These are phyloP conservation scores for Annulohypoxylon stygium DNA, from an alignment of 495 filamentous ascomycete species.

Conservation along the genomic window DNA sequence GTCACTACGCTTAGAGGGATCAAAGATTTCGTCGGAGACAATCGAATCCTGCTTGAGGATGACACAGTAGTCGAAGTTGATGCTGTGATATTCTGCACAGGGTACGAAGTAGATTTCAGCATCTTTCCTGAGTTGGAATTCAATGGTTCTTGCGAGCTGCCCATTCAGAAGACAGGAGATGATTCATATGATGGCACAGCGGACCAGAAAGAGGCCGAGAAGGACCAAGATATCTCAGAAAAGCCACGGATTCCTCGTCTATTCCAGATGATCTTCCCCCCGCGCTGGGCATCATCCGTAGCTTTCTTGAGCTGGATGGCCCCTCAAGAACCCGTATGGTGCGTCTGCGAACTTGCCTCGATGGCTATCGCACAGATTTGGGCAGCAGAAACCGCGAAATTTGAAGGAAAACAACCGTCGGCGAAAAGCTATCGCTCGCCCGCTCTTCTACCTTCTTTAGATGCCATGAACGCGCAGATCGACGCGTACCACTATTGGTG, in stretches of 20 bases:
- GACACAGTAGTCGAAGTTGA: slow-evolving; percentile 43
- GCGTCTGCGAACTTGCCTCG: slow-evolving; percentile 42
- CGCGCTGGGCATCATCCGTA: slow-evolving; percentile 39
- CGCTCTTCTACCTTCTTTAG: slow-evolving; percentile 38
- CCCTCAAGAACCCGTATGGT: slow-evolving; percentile 33
- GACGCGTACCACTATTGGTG: slow-evolving; percentile 44
- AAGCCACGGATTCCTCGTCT: slow-evolving; percentile 39
- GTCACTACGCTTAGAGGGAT: slow-evolving; percentile 40
- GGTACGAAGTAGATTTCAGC: slow-evolving; percentile 44
- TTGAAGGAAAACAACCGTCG: not conserved
- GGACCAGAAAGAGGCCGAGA: slow-evolving; percentile 2
- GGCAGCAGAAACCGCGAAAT: slow-evolving; percentile 29
- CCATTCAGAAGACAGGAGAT: slow-evolving; percentile 19
- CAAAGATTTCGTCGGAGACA: slow-evolving; percentile 33
- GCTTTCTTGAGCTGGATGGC: slow-evolving; percentile 42
- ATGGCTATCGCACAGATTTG: slow-evolving; percentile 51
- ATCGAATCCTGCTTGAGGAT: slow-evolving; percentile 37
- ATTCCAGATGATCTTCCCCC: slow-evolving; percentile 47
- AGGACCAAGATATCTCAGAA: not conserved
- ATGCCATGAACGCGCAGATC: slow-evolving; percentile 46
- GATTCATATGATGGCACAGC: not conserved
- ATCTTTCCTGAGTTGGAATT: slow-evolving; percentile 44
- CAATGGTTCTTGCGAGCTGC: slow-evolving; percentile 32
- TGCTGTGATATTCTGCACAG: slow-evolving; percentile 48
- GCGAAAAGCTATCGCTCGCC: slow-evolving; percentile 15